Base-by-base conservation (phyloP, 164 flowering plant species). In the Platanus orientalis region DNA sequence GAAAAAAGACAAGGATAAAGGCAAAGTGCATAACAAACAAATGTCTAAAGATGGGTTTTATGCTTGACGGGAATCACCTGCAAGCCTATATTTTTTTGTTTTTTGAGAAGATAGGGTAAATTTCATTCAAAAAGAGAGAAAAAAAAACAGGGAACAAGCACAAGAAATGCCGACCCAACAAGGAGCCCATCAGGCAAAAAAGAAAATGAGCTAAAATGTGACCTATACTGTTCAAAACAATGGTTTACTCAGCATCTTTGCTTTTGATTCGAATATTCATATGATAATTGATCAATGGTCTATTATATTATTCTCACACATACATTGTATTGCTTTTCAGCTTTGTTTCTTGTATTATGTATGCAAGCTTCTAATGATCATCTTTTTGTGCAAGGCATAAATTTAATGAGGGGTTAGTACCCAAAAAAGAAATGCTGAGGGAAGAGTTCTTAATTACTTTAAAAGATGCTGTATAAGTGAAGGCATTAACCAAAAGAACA, bases 1-100 rank as follows among this genome's bases (percentile, higher is more conserved):
- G 11, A 6, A n/a, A 58, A 21, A 42, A 32, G 44, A 40, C 23
- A 36, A 58, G 23, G 54, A 61, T 49, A 61, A 50, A n/a, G n/a
- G 30, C 12, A 34, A 16, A 56, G 54, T 25, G 40, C 20, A 9
- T 50, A 42, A 13, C 24, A 12, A n/a, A n/a, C n/a, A 60, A 6
- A 53, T 9, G n/a, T 20, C n/a, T 45, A 28, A n/a, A 24, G 29
- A 36, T 16, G 55, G 52, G 28, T 34, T 49, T n/a, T n/a, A n/a
- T n/a, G n/a, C n/a, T n/a, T n/a, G n/a, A n/a, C n/a, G n/a, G n/a
- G n/a, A n/a, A n/a, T n/a, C n/a, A n/a, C n/a, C 53, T 45, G n/a
- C n/a, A n/a, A n/a, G n/a, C n/a, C n/a, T n/a, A n/a, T n/a, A n/a
- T n/a, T n/a, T n/a, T n/a, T n/a, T n/a, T n/a, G n/a, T n/a, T n/a